Evolutionary conservation across 1,284 basidiomycete species (phyloP), one percentile per base, ranked within the genome.

Genomic region (Heterobasidion parviporum): DNA sequence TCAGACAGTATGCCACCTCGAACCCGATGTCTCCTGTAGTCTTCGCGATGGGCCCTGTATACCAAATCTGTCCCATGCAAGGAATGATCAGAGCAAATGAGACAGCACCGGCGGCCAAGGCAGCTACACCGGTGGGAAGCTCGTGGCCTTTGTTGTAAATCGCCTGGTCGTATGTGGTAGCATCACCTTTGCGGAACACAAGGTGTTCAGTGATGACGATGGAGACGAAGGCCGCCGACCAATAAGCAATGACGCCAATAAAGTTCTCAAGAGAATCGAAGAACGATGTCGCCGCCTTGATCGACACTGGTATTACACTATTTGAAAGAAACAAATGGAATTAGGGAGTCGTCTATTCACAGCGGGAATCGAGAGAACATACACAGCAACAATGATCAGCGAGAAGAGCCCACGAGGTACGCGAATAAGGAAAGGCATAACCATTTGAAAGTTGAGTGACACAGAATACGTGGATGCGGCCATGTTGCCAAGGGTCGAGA

Each of bases 361-460:
- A 26, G 26, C 6, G 26, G 26, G 4, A 6, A 26, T 26, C 5
- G 41, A 44, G 12, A 34, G 15, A 8, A 76, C 84, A 60, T 61
- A 88, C 87, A 97, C 84, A 1, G 85, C 92, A 0, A 85, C 89
- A 1, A 87, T 85, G 46, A 94, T 67, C 16, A 96, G 65, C 0
- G 94, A 91, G 68, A 96, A 92, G 49, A 93, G 74, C 67, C 94
- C 96, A 65, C 95, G 78, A 0, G 95, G 94, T 12, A 97, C 81
- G 36, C 67, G 63, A 12, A 77, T 72, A 16, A 85, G 68, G n/a
- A 70, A 78, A 0, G 93, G 92, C 15, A 92, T 70, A 62, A 88
- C 80, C 6, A 92, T 79, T 67, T 94, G 92, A 58, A 92, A 78
- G 63, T 83, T 88, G 57, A 95, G 76, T n/a, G 88, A 85, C 57